These are phyloP conservation scores for Darksidea phi DNA, from an alignment of 495 filamentous ascomycete genomes.

Conservation along the genomic window DNA sequence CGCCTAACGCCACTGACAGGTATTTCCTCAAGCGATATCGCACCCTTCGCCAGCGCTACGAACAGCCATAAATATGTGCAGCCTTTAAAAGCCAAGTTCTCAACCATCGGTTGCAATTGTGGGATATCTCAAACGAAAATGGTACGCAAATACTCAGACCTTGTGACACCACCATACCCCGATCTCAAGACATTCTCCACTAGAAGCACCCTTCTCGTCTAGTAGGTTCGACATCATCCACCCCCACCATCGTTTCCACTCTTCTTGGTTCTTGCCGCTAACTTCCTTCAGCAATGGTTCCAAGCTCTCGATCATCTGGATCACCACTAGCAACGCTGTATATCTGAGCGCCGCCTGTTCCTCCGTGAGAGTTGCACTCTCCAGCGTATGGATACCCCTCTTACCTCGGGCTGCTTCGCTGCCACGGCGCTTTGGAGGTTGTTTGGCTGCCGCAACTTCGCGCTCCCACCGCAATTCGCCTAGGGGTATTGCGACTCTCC, in stretches of 20 bases:
- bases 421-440: conserved; percentile 24
- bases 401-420: conserved; percentile 43
- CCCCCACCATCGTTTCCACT: conserved; percentile 89
- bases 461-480: conserved; percentile 87
- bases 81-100: not conserved
- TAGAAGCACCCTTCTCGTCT: conserved; percentile 71
- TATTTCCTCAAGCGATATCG: conserved; percentile 96
- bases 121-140: conserved; percentile 2
- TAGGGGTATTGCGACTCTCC: conserved; percentile 80
- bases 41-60: conserved; percentile 80
- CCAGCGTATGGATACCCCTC: conserved; percentile 11
- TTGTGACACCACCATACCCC: conserved; percentile 94
- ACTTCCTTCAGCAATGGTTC: conserved; percentile 80
- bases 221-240: conserved; percentile 83
- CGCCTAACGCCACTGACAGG: conserved; percentile 49
- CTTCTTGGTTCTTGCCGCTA: conserved; percentile 81
- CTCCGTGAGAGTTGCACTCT: conserved; percentile 54
- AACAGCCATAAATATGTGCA: conserved; percentile 36
- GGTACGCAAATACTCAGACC: conserved; percentile 40
- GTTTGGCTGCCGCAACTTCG: conserved; percentile 56
- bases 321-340: conserved; percentile 76
- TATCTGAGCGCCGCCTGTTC: conserved; percentile 73
- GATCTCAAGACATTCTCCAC: conserved; percentile 87
- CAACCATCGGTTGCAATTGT: not conserved
- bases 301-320: conserved; percentile 82